A percentile compares a stretch with the other conserved stretches of the same genome.
Conservation (phyloP, 768 basidiomycete species). For the Amanita muscaria region DNA sequence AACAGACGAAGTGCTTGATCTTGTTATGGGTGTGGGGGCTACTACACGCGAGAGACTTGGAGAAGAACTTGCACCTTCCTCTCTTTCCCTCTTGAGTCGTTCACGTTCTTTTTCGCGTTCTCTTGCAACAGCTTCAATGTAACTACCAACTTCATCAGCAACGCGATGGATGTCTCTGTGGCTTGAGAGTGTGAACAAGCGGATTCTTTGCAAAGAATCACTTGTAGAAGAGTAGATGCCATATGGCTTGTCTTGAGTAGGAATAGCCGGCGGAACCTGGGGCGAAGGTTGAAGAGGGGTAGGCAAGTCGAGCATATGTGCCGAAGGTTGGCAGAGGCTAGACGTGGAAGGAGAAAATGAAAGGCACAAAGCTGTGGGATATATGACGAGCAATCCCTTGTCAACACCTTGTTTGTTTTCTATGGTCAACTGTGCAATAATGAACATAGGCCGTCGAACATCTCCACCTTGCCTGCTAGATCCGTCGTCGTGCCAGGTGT, state of each 20-base stretch:
- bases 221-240: conserved; percentile 7
- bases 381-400: conserved; percentile 67
- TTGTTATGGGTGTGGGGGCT: conserved; percentile 11
- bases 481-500: conserved; percentile 9
- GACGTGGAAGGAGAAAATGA: conserved; percentile 29
- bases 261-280: conserved; percentile 28
- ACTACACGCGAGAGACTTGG: conserved; percentile 24
- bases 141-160: conserved; percentile 54
- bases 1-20: conserved; percentile 9
- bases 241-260: conserved; percentile 14
- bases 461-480: background rate
- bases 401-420: conserved; percentile 76
- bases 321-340: conserved; percentile 30
- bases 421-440: conserved; percentile 68
- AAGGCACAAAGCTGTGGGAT: conserved; percentile 55
- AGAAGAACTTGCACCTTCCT: conserved; percentile 32
- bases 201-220: conserved; percentile 33
- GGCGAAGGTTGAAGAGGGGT: conserved; percentile 50
- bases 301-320: conserved; percentile 56
- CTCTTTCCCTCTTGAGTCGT: conserved; percentile 57
- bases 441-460: conserved; percentile 25
- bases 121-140: conserved; percentile 66
- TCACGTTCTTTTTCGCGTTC: conserved; percentile 77
- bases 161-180: conserved; percentile 41
- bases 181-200: conserved; percentile 43